Evolutionary conservation across 2,329 filamentous ascomycete genomes (phyloP), one percentile per base, ranked within the genome.

Genomic region (Rosellinia necatrix): DNA sequence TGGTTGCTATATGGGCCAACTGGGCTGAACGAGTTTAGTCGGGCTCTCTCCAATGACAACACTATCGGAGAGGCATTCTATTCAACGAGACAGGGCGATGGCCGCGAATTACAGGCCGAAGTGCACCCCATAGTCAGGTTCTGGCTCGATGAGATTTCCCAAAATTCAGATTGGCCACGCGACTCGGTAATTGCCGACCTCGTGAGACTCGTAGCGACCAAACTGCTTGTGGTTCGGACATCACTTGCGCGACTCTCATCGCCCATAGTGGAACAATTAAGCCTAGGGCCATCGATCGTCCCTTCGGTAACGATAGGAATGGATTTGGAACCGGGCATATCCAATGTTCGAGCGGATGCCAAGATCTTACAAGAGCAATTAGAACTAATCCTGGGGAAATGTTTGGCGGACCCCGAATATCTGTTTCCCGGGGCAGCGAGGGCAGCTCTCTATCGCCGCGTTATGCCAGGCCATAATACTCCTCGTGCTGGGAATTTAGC

Each of bases 1-100:
- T 47, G 44, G 44, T 15, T 47, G n/a, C 17, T 47, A 17, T 47
- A 47, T n/a, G 71, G 66, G 5, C 32, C 32, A 35, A 35, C 13
- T 17, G 32, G 32, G 32, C 32, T 35, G 32, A 35, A 35, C 32
- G 32, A 35, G 32, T 35, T 35, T 6, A 35, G 32, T 35, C 32
- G 32, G 32, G 32, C 32, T 15, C 32, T 35, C 32, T 35, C 32
- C 32, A 35, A 17, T 4, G 32, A 35, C 32, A 35, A 17, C 32
- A 35, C 32, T 7, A 4, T 35, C 32, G 32, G 32, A 35, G 32
- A 35, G 32, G 32, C 32, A 17, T 35, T 35, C 32, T 35, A 35
- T 17, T 35, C 32, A 17, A 35, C 32, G n/a, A 35, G 32, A 35
- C 32, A 35, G 32, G 32, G 32, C n/a, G 32, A 6, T 7, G 32